A percentile compares a stretch with the other conserved stretches of the same genome.
Evolutionary conservation across 2,329 filamentous ascomycete species (phyloP).

Genomic region (Arthrinium puccinioides): DNA sequence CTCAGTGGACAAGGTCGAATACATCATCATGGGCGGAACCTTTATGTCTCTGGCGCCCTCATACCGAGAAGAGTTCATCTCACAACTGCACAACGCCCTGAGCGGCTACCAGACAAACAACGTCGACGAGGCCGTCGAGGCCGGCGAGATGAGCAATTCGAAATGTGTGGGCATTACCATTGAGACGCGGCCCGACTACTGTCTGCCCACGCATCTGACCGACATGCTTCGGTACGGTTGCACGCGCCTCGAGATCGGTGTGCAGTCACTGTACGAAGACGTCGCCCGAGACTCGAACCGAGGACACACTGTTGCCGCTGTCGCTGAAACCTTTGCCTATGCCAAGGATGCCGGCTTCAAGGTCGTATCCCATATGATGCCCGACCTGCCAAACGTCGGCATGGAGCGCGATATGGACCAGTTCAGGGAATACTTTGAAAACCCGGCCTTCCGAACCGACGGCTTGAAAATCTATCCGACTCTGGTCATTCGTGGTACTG

Average conservation of each 20-base stretch:
- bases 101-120: constrained; percentile 92
- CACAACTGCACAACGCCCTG: constrained; percentile 91
- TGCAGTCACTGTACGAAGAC: constrained; percentile 95
- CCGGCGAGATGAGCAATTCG: constrained; percentile 91
- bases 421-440: constrained; percentile 97
- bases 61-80: constrained; percentile 90
- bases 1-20: constrained; percentile 98
- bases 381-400: constrained; percentile 92
- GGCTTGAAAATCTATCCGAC: constrained; percentile 98
- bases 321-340: constrained; percentile 94
- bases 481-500: constrained; percentile 91
- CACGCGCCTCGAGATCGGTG: constrained; percentile 87
- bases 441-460: constrained; percentile 90
- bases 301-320: constrained; percentile 89
- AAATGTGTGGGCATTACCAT: constrained; percentile 99
- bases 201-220: constrained; percentile 86
- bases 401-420: constrained; percentile 98
- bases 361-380: constrained; percentile 99
- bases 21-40: constrained; percentile 99
- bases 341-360: constrained; percentile 98
- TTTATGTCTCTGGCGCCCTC: constrained; percentile 93
- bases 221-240: constrained; percentile 98
- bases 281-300: constrained; percentile 97
- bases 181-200: constrained; percentile 95
- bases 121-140: constrained; percentile 90